Conservation (phyloP, 345 rosid genomes). For the Euphorbia tirucalli region DNA sequence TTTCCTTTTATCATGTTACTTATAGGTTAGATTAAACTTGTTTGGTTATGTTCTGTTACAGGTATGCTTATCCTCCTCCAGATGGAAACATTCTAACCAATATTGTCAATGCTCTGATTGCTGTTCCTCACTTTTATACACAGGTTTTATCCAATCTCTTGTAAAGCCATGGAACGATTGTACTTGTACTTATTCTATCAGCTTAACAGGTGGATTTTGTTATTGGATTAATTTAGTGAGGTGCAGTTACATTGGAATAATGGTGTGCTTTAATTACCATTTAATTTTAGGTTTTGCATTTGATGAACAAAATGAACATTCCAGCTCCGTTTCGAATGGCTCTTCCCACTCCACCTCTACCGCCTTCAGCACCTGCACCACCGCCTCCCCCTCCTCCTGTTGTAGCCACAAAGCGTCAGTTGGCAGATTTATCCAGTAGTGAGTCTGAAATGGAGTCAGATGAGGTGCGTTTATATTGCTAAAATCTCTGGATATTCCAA, state of each 20-base stretch:
- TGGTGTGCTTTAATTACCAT: slow-evolving; percentile 1
- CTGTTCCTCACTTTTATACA: slow-evolving; percentile 91
- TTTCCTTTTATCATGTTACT: background rate
- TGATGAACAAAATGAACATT: slow-evolving; percentile 99
- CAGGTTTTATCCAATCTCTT: slow-evolving; percentile 52
- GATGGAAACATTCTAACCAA: slow-evolving; percentile 97
- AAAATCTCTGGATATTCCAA: background rate
- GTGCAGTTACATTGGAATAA: background rate
- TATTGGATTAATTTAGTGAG: slow-evolving; percentile 3
- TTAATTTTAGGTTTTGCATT: slow-evolving; percentile 69
- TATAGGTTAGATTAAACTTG: background rate
- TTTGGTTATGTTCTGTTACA: slow-evolving; percentile 29
- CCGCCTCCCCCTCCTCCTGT: slow-evolving; percentile 44
- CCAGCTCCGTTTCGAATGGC: slow-evolving; percentile 97
- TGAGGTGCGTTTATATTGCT: slow-evolving; percentile 44
- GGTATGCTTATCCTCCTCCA: slow-evolving; percentile 95
- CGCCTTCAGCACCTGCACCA: slow-evolving; percentile 49
- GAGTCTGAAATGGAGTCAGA: slow-evolving; percentile 94
- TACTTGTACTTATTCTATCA: background rate
- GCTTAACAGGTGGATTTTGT: background rate
- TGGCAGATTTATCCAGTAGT: slow-evolving; percentile 58
- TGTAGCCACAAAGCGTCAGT: slow-evolving; percentile 30
- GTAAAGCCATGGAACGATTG: slow-evolving; percentile 8
- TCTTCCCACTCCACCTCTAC: slow-evolving; percentile 87
- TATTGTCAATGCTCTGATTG: slow-evolving; percentile 92